phyloP scores from a whole-genome alignment of 306 rosid genomes.

The Citrullus colocynthis region DNA sequence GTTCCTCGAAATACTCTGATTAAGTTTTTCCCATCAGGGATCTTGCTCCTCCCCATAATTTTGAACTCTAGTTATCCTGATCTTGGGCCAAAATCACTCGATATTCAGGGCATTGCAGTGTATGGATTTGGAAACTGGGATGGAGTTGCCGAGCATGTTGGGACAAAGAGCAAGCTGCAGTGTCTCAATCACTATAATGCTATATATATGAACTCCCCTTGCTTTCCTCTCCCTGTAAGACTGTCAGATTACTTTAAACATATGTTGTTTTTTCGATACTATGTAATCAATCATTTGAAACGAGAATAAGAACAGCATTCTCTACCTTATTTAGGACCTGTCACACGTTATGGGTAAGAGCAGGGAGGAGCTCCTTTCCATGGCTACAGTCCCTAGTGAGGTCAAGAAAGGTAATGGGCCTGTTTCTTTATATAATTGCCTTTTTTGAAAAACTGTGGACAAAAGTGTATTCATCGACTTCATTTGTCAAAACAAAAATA shows the following conservation, averaged over 20 bases:
- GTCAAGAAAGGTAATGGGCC: constrained; percentile 38
- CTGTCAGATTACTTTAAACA: not conserved
- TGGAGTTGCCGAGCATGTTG: constrained; percentile 74
- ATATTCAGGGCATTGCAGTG: constrained; percentile 59
- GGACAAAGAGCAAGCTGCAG: constrained; percentile 58
- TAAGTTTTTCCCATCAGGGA: not conserved
- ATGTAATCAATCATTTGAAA: not conserved
- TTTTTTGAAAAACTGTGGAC: not conserved
- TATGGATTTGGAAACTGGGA: constrained; percentile 90
- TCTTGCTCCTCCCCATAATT: not conserved
- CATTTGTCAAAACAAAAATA: not conserved
- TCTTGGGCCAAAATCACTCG: constrained; percentile 1
- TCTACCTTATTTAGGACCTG: constrained; percentile 42
- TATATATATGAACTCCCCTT: constrained; percentile 65
- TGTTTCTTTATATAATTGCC: not conserved
- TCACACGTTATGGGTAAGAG: constrained; percentile 75
- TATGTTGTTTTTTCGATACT: not conserved
- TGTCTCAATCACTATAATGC: constrained; percentile 73
- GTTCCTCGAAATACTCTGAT: not conserved
- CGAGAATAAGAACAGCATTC: not conserved
- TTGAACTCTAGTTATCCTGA: not conserved
- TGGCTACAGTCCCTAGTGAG: constrained; percentile 38
- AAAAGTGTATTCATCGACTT: not conserved
- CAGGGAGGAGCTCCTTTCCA: constrained; percentile 66
- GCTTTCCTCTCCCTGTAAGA: constrained; percentile 82